Percentiles rank a stretch among this genome's conserved stretches.
Evolutionary conservation across 1,284 basidiomycete species (phyloP).

Genomic region (Pascua guehoae): DNA sequence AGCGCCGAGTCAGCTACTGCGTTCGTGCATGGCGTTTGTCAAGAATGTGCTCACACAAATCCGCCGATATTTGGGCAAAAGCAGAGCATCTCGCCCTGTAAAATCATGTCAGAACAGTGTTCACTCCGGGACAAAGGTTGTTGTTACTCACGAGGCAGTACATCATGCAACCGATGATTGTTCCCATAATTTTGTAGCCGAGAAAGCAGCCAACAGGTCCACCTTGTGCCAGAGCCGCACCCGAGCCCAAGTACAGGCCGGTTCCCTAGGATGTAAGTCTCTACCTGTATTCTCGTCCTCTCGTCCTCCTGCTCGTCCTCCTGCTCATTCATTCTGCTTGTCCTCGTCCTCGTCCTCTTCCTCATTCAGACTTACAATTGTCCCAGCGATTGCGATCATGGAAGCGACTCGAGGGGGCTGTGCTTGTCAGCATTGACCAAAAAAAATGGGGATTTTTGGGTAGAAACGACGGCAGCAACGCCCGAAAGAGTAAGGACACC

Average conservation of each 20-base stretch:
- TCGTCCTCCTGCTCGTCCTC: no score
- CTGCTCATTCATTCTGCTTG: no score
- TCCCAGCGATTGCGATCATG: slow-evolving; percentile 50
- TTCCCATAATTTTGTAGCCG: slow-evolving; percentile 29
- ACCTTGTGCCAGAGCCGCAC: slow-evolving; percentile 5
- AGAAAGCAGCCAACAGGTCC: slow-evolving; percentile 4
- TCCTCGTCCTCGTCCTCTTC: background rate
- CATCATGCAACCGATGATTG: slow-evolving; percentile 14
- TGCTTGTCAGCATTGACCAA: no score
- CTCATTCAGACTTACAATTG: slow-evolving; percentile 29
- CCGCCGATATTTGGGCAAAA: slow-evolving; percentile 20
- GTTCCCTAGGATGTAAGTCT: slow-evolving; percentile 3
- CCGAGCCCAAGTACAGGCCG: slow-evolving; percentile 5
- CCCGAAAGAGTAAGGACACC: no score
- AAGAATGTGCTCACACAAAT: background rate
- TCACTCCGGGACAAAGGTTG: no score
- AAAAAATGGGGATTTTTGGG: no score
- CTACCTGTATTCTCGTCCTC: no score
- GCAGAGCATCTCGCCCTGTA: slow-evolving; percentile 4
- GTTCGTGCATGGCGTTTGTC: no score
- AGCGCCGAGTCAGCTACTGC: no score
- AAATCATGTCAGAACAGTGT: no score
- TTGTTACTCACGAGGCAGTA: slow-evolving; percentile 6
- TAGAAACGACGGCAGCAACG: no score
- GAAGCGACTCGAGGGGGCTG: slow-evolving; percentile 4